Evolutionary conservation across 208 protist species (phyloP).

Genomic region (Blastocrithidia nonstop): DNA sequence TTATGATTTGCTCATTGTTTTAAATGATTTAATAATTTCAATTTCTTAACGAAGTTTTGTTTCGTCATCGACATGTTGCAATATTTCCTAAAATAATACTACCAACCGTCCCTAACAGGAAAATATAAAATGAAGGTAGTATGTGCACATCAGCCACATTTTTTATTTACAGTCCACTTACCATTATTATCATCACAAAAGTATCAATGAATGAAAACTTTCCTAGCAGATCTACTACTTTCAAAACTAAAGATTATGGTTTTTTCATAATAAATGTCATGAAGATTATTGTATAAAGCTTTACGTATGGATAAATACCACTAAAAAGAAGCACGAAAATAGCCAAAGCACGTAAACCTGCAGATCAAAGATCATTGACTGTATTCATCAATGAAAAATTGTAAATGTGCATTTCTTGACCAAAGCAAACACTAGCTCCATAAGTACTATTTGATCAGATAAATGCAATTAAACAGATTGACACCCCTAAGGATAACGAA

Average conservation of each 20-base stretch:
- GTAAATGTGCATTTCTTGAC: slow-evolving; percentile 32
- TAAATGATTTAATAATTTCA: too few species aligned
- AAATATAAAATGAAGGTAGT: slow-evolving; percentile 34
- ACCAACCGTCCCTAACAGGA: slow-evolving; percentile 26
- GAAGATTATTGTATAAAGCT: slow-evolving; percentile 69
- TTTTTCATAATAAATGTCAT: slow-evolving; percentile 28
- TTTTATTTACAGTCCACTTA: slow-evolving; percentile 59
- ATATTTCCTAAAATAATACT: slow-evolving; percentile 53
- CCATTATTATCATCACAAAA: slow-evolving; percentile 87
- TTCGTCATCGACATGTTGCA: too few species aligned
- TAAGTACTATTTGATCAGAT: slow-evolving; percentile 41
- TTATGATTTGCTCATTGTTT: too few species aligned
- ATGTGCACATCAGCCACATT: slow-evolving; percentile 22
- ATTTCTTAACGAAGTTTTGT: too few species aligned
- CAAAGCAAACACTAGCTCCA: slow-evolving; percentile 24
- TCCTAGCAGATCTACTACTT: slow-evolving; percentile 73
- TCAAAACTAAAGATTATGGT: slow-evolving; percentile 23
- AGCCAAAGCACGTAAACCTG: slow-evolving; percentile 59
- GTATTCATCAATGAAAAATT: slow-evolving; percentile 72
- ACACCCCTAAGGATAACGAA: slow-evolving; percentile 10
- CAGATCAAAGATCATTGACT: slow-evolving; percentile 74
- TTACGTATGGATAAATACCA: slow-evolving; percentile 90
- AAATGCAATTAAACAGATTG: slow-evolving; percentile 15
- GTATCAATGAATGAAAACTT: slow-evolving; percentile 91
- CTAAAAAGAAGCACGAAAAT: slow-evolving; percentile 85